Conservation (phyloP, 2,329 filamentous ascomycete genomes). For the Bipolaris zeicola region DNA sequence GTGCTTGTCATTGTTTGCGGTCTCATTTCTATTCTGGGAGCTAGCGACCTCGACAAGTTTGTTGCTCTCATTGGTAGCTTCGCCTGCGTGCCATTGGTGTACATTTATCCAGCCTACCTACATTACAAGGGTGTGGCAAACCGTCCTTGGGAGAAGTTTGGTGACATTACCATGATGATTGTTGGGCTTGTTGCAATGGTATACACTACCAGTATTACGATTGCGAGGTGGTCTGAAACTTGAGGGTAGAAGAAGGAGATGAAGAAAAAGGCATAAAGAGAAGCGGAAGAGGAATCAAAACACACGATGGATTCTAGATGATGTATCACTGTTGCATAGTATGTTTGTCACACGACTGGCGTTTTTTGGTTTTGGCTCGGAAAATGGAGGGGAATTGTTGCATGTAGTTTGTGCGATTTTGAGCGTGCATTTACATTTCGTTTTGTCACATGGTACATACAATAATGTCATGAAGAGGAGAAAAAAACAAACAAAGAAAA, state of each 20-base stretch:
- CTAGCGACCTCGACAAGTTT: slow-evolving; percentile 74
- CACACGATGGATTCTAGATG: not conserved
- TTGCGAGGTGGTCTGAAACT: slow-evolving; percentile 46
- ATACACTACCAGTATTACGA: slow-evolving; percentile 70
- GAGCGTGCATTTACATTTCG: slow-evolving; percentile 1
- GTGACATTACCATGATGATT: slow-evolving; percentile 67
- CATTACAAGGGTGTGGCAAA: slow-evolving; percentile 71
- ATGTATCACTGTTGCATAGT: slow-evolving; percentile 3
- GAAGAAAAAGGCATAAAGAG: not conserved
- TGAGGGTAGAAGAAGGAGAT: not conserved
- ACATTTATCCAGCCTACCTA: slow-evolving; percentile 74
- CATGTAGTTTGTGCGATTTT: not conserved
- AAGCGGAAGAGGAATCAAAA: not conserved
- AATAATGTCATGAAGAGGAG: slow-evolving; percentile 2
- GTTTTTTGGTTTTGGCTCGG: not conserved
- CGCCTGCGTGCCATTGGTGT: slow-evolving; percentile 76
- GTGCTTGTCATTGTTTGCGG: slow-evolving; percentile 64
- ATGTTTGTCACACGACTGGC: slow-evolving; percentile 1
- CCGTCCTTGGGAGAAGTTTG: slow-evolving; percentile 59
- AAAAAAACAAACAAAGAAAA: not conserved
- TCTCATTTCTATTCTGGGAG: slow-evolving; percentile 66
- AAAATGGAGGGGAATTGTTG: not conserved
- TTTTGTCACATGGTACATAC: not conserved
- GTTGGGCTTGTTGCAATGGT: slow-evolving; percentile 73
- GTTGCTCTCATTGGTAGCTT: slow-evolving; percentile 75